phyloP scores from a whole-genome alignment of 495 filamentous ascomycete genomes.

The Elasticomyces elasticus region DNA sequence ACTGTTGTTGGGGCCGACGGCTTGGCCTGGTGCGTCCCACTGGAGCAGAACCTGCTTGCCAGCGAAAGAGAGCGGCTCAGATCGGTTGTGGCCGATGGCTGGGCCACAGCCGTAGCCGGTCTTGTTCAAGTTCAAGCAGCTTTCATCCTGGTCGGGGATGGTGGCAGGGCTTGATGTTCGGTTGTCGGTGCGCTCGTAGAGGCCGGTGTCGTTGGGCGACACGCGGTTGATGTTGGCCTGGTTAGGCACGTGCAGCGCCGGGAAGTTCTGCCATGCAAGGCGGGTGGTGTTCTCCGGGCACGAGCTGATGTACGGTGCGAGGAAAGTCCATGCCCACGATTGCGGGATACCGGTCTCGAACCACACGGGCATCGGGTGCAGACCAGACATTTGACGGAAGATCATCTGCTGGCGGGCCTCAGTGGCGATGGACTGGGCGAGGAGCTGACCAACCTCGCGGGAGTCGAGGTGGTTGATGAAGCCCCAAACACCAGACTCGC shows the following conservation, averaged over 20 bases:
- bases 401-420: slow-evolving; percentile 83
- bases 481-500: slow-evolving; percentile 67
- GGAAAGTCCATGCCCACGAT: slow-evolving; percentile 76
- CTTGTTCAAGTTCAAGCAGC: slow-evolving; percentile 43
- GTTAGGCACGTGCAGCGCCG: slow-evolving; percentile 61
- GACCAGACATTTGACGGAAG: slow-evolving; percentile 76
- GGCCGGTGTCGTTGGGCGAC: slow-evolving; percentile 42
- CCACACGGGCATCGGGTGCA: slow-evolving; percentile 80
- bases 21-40: slow-evolving; percentile 63
- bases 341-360: slow-evolving; percentile 75
- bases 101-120: slow-evolving; percentile 50
- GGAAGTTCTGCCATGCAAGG: slow-evolving; percentile 84
- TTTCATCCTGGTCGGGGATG: slow-evolving; percentile 34
- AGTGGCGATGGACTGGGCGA: slow-evolving; percentile 68
- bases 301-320: slow-evolving; percentile 73
- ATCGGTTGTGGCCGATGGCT: slow-evolving; percentile 56
- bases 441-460: slow-evolving; percentile 59
- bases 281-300: slow-evolving; percentile 68
- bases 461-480: slow-evolving; percentile 75
- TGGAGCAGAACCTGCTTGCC: slow-evolving; percentile 59
- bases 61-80: slow-evolving; percentile 60
- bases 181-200: slow-evolving; percentile 46
- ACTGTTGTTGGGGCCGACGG: slow-evolving; percentile 69
- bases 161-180: slow-evolving; percentile 38
- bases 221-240: slow-evolving; percentile 60